Evolutionary conservation across 2,329 filamentous ascomycete genomes (phyloP), one percentile per base, ranked within the genome.

Genomic region (Phyllosticta citrichinensis): DNA sequence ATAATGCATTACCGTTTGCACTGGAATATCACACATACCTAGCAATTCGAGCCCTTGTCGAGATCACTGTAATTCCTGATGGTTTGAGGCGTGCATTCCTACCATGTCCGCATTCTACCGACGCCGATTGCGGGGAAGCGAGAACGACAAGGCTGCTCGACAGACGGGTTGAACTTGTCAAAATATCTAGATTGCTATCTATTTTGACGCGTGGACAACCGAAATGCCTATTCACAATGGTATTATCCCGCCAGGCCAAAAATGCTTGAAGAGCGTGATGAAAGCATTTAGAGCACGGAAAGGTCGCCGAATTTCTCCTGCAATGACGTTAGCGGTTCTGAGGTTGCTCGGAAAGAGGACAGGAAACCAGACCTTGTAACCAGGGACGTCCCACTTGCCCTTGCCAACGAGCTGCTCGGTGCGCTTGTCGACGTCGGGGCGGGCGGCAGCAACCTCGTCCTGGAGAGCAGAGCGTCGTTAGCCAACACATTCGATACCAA

Each of bases 241-340:
- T 60, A 57, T 55, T 56, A 33, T 61, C 54, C 59, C 59, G 59
- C 54, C 59, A 24, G 51, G 59, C 54, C 56, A 40, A 55, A 61
- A 24, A 57, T 57, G 50, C 53, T 60, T 51, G 52, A 56, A 47
- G 59, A 57, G 30, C 20, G 47, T 55, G 54, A 61, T 40, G 54
- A 57, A 54, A 52, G 53, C 60, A 52, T 84, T 85, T 96, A 99
- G 77, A 97, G 83, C 70, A 96, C 81, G 71, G 94, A 93, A 71
- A 97, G 87, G 77, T 97, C 92, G 82, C 94, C 94, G 79, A 97
- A 99, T 85, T 92, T 96, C 86, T 99, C 94, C 93, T 97, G 71
- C 68, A 71, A 55, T 67, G 64, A 65, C 61, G 75, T 87, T 75
- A 88, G 81, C 63, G 63, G n/a, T 12, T 33, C 14, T 52, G 24